Base-by-base conservation (phyloP, 352 stramenopile species). In the Globisporangium nagaii region DNA sequence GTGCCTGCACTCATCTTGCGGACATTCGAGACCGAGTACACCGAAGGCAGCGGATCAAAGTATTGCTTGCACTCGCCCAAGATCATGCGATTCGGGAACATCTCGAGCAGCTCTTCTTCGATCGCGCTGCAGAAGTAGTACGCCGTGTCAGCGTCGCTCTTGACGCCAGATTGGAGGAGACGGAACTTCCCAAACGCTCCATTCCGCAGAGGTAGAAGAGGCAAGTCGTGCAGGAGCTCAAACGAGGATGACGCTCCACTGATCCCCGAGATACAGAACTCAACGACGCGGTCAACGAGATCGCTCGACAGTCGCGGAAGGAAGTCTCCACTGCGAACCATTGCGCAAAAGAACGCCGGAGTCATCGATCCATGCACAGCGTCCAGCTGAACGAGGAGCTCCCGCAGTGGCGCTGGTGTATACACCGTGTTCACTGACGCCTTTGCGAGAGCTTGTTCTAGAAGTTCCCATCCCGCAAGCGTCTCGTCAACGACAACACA, bases 321-420 rank as follows among this genome's bases (percentile, higher is more conserved):
- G 31, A 84, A 77, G 6, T 67, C 52, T 28, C 63, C 65, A 42
- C 60, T 47, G 30, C 60, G 53, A 24, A 73, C 53, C 32, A 88
- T 47, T 9, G 68, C 22, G n/a, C 75, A 78, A 39, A 84, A 88
- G 54, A 83, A 75, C 2, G 43, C 39, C 25, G 78, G 75, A 13
- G 71, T 85, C 74, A 75, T 86, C 17, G 67, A 60, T 44, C 73
- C 74, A 50, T 76, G 65, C 8, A 88, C 70, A 36, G 64, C 64
- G 51, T 83, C 47, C 30, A 72, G 50, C 42, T 88, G 62, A 49
- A 88, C 52, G 28, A 85, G 53, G 19, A 88, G 52, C 6, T 69
- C 65, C 13, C 58, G 64, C 30, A 85, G 48, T 15, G 54, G 15
- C 8, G 44, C 42, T n/a, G 77, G 73, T 4, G 78, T 27, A 32